These are phyloP conservation scores for Oropetium thomaeum DNA, from an alignment of 176 grass and related monocot genomes.

Conservation along the genomic window DNA sequence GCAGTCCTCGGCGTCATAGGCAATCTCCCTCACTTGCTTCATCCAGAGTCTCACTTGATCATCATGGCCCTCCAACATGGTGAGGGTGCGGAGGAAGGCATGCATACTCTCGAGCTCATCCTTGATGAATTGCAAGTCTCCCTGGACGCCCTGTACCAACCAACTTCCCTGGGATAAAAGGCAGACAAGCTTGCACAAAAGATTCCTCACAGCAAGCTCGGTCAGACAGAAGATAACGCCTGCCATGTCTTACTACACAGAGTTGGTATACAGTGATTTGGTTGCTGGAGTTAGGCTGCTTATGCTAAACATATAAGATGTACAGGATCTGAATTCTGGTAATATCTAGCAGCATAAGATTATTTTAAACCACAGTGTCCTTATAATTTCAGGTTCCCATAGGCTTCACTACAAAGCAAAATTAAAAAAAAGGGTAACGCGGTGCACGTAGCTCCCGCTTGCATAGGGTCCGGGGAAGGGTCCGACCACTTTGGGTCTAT, in stretches of 20 bases:
- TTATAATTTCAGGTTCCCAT: background rate
- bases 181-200: constrained; percentile 22
- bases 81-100: constrained; percentile 31
- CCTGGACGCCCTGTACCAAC: constrained; percentile 2
- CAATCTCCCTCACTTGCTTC: constrained; percentile 41
- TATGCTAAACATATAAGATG: background rate
- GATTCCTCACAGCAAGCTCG: constrained; percentile 20
- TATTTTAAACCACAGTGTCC: background rate
- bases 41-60: constrained; percentile 35
- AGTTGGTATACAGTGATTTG: background rate
- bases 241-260: constrained; percentile 9
- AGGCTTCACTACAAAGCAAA: background rate
- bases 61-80: constrained; percentile 11
- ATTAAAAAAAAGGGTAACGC: background rate
- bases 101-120: constrained; percentile 44
- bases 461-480: too few relatives aligned
- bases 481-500: too few relatives aligned
- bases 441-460: too few relatives aligned
- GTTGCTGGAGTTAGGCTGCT: background rate
- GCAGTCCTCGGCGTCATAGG: constrained; percentile 39
- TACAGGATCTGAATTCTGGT: background rate
- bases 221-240: constrained; percentile 25
- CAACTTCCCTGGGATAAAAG: constrained; percentile 26
- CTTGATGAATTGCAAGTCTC: constrained; percentile 36
- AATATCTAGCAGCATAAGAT: background rate